phyloP scores from a whole-genome alignment of 257 asterid species.

The Gentiana dahurica region DNA sequence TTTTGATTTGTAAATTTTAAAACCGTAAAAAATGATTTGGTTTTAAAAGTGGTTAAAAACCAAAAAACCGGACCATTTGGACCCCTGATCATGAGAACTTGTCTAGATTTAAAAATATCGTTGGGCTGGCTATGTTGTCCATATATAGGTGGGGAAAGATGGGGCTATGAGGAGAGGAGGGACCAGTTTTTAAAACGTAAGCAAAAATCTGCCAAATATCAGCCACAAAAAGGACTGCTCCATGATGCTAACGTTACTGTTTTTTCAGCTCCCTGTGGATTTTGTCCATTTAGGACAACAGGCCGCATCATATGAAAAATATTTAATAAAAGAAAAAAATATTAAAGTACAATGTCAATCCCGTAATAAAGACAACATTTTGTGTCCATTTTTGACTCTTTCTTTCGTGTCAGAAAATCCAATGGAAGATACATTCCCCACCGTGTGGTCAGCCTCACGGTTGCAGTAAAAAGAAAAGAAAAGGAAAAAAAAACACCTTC shows the following conservation, averaged over 20 bases:
- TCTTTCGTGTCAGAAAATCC: conserved; percentile 58
- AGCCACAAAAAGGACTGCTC: conserved; percentile 24
- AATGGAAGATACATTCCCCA: conserved; percentile 42
- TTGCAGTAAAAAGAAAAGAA: not conserved
- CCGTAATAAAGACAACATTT: conserved; percentile 30
- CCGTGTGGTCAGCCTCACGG: conserved; percentile 22
- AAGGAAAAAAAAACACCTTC: not conserved
- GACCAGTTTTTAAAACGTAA: conserved; percentile 21
- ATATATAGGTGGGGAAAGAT: conserved; percentile 4
- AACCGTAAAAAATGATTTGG: no score
- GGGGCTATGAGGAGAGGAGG: conserved; percentile 13
- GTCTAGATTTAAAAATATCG: not conserved
- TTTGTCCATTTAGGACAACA: conserved; percentile 22
- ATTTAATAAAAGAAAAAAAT: no score
- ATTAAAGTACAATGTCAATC: conserved; percentile 39
- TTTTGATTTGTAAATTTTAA: no score
- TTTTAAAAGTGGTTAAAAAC: no score
- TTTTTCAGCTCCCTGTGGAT: conserved; percentile 18
- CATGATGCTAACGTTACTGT: conserved; percentile 28
- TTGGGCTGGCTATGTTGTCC: conserved; percentile 7
- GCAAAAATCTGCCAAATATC: conserved; percentile 21
- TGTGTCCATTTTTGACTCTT: conserved; percentile 25
- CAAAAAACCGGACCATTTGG: no score
- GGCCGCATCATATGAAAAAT: conserved; percentile 17
- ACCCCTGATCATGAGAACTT: no score